phyloP scores from a whole-genome alignment of 108 stramenopile species.

The Stephanodiscus minutulus region DNA sequence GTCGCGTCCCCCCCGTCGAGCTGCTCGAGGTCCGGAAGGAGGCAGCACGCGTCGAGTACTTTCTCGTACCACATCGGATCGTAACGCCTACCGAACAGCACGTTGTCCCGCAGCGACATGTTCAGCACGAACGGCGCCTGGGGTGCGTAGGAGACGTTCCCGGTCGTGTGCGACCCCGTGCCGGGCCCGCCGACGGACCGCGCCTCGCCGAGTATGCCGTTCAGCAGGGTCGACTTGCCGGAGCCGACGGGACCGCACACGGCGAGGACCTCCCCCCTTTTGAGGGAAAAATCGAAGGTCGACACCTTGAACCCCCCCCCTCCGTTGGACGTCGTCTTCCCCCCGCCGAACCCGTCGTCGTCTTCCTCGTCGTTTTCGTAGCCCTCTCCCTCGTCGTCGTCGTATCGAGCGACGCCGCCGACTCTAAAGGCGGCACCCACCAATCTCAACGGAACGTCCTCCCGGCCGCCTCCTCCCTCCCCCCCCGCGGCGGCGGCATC shows the following conservation, averaged over 20 bases:
- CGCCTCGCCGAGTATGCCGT: slow-evolving; percentile 74
- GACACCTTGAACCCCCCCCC: slow-evolving; percentile 48
- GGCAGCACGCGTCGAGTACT: slow-evolving; percentile 83
- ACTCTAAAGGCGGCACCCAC: too few relatives aligned
- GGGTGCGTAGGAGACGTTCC: slow-evolving; percentile 80
- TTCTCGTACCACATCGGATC: slow-evolving; percentile 78
- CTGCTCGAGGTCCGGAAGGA: slow-evolving; percentile 71
- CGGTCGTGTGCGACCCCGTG: slow-evolving; percentile 5
- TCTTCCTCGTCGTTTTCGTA: not conserved
- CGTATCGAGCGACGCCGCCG: too few relatives aligned
- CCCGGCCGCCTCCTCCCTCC: too few relatives aligned
- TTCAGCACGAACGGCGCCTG: slow-evolving; percentile 96
- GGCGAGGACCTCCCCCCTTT: slow-evolving; percentile 57
- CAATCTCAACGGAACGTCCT: too few relatives aligned
- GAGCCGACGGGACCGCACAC: slow-evolving; percentile 62
- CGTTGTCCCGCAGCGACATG: slow-evolving; percentile 91
- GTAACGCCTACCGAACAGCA: slow-evolving; percentile 86
- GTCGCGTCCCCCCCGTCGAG: slow-evolving; percentile 63
- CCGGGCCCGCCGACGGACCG: not conserved
- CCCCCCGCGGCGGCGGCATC: too few relatives aligned
- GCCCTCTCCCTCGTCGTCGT: not conserved
- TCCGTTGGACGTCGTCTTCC: not conserved
- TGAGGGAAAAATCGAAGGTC: slow-evolving; percentile 48
- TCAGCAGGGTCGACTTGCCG: slow-evolving; percentile 82
- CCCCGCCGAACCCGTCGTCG: not conserved